These are phyloP conservation scores for Uronychia setigera DNA, from an alignment of 73 alveolate genomes.

Conservation along the genomic window DNA sequence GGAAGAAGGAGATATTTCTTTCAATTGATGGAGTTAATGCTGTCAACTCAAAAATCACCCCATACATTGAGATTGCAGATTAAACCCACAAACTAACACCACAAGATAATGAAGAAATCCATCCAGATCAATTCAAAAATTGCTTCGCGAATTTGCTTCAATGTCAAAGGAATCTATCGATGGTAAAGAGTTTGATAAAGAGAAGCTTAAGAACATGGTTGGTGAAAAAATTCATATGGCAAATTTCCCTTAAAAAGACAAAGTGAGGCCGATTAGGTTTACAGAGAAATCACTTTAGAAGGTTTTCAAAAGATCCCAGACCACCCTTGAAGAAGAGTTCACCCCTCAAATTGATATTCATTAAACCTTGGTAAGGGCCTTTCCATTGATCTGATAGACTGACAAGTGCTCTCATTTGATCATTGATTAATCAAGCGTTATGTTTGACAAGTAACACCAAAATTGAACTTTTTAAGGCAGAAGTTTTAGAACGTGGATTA, in stretches of 20 bases:
- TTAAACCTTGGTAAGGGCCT: neutral
- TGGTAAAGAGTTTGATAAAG: neutral
- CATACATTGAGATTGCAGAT: neutral
- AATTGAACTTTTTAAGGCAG: neutral
- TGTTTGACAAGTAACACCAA: neutral
- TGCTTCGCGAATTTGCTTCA: neutral
- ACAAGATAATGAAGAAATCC: neutral
- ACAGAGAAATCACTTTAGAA: neutral
- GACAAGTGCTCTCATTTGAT: neutral
- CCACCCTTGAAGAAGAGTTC: neutral
- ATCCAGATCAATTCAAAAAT: neutral
- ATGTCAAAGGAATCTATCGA: neutral
- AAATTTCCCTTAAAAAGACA: neutral
- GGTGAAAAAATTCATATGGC: neutral
- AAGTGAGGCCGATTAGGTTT: neutral
- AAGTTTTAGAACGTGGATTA: neutral
- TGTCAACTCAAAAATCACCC: neutral
- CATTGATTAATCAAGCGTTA: neutral
- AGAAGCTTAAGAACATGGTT: neutral
- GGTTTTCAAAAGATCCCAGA: neutral
- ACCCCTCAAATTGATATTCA: neutral
- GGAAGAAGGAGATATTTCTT: neutral
- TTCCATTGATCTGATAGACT: neutral
- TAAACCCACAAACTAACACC: neutral
- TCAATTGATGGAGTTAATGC: neutral